Conservation (phyloP, 169 alveolate genomes). For the Plasmodium yoelii region DNA sequence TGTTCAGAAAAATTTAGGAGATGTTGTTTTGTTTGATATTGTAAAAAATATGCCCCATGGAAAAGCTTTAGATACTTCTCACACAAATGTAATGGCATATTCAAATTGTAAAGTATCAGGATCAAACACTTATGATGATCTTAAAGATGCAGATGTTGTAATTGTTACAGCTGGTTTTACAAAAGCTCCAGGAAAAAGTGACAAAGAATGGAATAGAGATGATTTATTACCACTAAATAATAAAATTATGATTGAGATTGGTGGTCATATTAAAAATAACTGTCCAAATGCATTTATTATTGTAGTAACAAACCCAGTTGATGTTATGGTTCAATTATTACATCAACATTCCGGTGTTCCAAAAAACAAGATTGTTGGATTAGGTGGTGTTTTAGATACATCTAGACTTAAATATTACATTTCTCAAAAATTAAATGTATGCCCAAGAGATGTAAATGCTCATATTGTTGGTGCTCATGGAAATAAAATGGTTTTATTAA, state of each 20-base stretch:
- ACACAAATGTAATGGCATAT: conserved; percentile 82
- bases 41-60: conserved; percentile 89
- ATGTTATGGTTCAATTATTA: conserved; percentile 87
- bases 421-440: conserved; percentile 83
- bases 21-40: conserved; percentile 86
- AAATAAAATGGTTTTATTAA: conserved; percentile 82
- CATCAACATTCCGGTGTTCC: conserved; percentile 89
- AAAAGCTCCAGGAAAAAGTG: conserved; percentile 79
- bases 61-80: conserved; percentile 86
- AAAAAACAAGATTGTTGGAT: conserved; percentile 88
- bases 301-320: conserved; percentile 91
- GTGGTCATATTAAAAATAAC: conserved; percentile 87
- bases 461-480: conserved; percentile 92
- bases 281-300: conserved; percentile 90
- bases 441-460: conserved; percentile 89
- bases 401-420: conserved; percentile 87
- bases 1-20: conserved; percentile 88
- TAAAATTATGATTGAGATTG: conserved; percentile 86
- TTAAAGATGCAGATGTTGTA: conserved; percentile 88
- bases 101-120: conserved; percentile 82
- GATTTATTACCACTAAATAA: conserved; percentile 87
- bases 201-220: conserved; percentile 90
- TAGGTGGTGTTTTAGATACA: conserved; percentile 90
- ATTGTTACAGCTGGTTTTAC: conserved; percentile 91
- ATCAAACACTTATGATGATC: conserved; percentile 79